Percentiles rank a stretch among this genome's conserved stretches.
phyloP scores from a whole-genome alignment of 2,329 filamentous ascomycete genomes.

The Alternaria ventricosa region DNA sequence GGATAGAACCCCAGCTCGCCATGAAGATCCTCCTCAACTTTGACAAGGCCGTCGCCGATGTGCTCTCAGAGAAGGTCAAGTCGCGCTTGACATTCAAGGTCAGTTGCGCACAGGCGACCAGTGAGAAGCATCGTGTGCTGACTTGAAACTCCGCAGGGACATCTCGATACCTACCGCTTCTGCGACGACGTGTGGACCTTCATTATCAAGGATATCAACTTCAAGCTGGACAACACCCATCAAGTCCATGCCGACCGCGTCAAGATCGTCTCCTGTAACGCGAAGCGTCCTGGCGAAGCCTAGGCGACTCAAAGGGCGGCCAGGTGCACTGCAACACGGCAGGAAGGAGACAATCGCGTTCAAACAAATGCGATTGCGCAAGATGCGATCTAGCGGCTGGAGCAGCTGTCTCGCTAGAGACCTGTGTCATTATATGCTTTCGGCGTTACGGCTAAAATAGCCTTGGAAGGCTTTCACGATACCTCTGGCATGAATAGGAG shows the following conservation, averaged over 20 bases:
- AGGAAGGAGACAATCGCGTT: not conserved
- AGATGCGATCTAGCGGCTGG: not conserved
- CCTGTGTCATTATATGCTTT: not conserved
- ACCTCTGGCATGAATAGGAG: constrained; percentile 29
- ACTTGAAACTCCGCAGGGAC: constrained; percentile 67
- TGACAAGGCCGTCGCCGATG: constrained; percentile 89
- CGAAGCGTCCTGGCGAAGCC: constrained; percentile 74
- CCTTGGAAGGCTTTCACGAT: constrained; percentile 15
- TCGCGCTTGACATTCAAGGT: constrained; percentile 95
- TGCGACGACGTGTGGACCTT: constrained; percentile 99
- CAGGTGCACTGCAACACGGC: not conserved
- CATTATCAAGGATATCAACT: constrained; percentile 97
- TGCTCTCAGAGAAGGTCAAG: constrained; percentile 90
- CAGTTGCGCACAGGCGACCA: constrained; percentile 32
- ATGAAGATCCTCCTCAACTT: constrained; percentile 99
- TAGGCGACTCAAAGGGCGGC: constrained; percentile 32
- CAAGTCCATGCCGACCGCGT: constrained; percentile 85
- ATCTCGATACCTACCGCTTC: constrained; percentile 97
- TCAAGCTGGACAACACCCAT: constrained; percentile 88
- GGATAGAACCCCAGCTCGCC: constrained; percentile 95
- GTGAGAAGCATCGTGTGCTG: constrained; percentile 14
- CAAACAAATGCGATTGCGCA: not conserved
- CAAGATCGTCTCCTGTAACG: constrained; percentile 98
- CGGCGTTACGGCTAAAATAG: constrained; percentile 24
- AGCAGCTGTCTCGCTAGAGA: not conserved